These are phyloP conservation scores for Nothopassalora personata DNA, from an alignment of 2,329 filamentous ascomycete species.

Conservation along the genomic window DNA sequence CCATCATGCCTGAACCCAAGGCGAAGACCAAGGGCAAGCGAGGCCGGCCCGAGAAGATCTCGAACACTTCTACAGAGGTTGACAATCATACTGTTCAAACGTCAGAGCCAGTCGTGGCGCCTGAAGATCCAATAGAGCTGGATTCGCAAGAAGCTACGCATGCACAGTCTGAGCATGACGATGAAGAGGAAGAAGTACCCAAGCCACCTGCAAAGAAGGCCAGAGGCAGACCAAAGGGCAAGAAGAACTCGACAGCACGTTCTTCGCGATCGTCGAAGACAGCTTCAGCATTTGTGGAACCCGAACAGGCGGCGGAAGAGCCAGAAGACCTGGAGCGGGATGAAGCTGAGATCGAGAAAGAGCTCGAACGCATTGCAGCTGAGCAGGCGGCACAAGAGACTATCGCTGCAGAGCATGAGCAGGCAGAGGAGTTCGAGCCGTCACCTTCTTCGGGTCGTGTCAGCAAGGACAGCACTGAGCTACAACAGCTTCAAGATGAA, in stretches of 20 bases:
- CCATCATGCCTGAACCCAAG: constrained; percentile 23
- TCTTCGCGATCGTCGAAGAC: constrained; percentile 23
- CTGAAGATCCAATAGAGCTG: constrained; percentile 11
- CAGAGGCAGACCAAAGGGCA: constrained; percentile 25
- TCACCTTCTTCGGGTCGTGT: constrained; percentile 29
- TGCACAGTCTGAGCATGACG: constrained; percentile 5
- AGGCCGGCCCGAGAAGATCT: constrained; percentile 18
- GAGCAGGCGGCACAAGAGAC: constrained; percentile 23
- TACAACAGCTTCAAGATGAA: constrained; percentile 21
- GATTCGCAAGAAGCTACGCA: constrained; percentile 5
- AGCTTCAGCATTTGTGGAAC: constrained; percentile 16
- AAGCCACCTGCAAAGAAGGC: constrained; percentile 25
- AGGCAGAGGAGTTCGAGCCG: constrained; percentile 33
- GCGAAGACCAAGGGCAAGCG: constrained; percentile 22
- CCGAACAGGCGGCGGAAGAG: constrained; percentile 13
- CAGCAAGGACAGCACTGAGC: constrained; percentile 20
- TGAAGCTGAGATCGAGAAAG: constrained; percentile 31
- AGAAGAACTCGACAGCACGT: constrained; percentile 24
- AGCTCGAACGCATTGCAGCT: constrained; percentile 28
- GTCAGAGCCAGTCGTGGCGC: background rate
- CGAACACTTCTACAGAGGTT: constrained; percentile 8
- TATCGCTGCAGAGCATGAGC: constrained; percentile 26
- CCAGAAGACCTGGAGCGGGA: constrained; percentile 18
- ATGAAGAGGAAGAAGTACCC: constrained; percentile 6
- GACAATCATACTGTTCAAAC: constrained; percentile 3